Conservation (phyloP, 2,329 filamentous ascomycete genomes). For the Penicillium sp. region DNA sequence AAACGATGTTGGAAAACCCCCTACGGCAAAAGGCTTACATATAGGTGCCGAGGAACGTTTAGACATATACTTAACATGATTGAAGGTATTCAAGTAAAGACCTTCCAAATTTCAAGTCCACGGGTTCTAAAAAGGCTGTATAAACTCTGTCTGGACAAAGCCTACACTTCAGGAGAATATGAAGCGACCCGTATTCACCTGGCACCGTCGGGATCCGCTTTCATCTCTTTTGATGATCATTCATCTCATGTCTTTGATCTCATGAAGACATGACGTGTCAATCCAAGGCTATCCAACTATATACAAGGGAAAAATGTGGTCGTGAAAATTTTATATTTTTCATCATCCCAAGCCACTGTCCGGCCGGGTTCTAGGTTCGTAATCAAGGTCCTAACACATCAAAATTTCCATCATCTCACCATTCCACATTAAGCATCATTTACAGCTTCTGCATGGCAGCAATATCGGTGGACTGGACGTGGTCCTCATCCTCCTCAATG, state of each 20-base stretch:
- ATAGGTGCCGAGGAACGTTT: too few relatives aligned
- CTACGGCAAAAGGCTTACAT: too few relatives aligned
- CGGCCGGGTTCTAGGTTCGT: slow-evolving; percentile 34
- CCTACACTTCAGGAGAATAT: too few relatives aligned
- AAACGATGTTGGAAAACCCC: too few relatives aligned
- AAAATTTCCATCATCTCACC: slow-evolving; percentile 35
- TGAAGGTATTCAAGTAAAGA: too few relatives aligned
- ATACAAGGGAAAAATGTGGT: slow-evolving; percentile 6
- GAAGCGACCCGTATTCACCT: too few relatives aligned
- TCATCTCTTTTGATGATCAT: too few relatives aligned
- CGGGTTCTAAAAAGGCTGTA: too few relatives aligned
- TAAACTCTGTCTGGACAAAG: too few relatives aligned
- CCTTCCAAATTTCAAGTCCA: too few relatives aligned
- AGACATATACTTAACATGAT: too few relatives aligned
- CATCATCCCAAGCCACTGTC: slow-evolving; percentile 26
- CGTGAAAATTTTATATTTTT: slow-evolving; percentile 29
- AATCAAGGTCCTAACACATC: slow-evolving; percentile 35
- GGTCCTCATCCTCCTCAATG: slow-evolving; percentile 85
- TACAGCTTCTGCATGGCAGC: slow-evolving; percentile 90
- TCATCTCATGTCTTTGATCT: background rate
- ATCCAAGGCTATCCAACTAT: background rate
- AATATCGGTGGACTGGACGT: slow-evolving; percentile 90
- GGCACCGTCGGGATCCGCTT: too few relatives aligned
- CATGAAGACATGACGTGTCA: background rate
- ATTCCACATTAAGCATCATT: slow-evolving; percentile 37